phyloP scores from a whole-genome alignment of 768 basidiomycete species.

The Termitomyces sp. region DNA sequence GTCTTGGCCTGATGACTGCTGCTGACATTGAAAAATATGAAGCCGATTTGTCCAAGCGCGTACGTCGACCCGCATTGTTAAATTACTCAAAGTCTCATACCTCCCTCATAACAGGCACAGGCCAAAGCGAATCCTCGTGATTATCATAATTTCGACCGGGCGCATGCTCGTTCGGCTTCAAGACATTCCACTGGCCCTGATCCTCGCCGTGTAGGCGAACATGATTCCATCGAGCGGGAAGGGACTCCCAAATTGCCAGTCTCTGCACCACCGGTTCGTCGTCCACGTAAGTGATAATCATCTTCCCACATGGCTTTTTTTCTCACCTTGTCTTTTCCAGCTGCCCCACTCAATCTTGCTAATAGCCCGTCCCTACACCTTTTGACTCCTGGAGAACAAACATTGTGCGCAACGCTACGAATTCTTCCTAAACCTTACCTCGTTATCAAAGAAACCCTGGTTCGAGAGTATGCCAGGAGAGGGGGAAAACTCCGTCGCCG shows the following conservation, averaged over 20 bases:
- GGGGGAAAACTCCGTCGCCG: slow-evolving; percentile 85
- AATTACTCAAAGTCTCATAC: not conserved
- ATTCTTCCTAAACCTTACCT: slow-evolving; percentile 96
- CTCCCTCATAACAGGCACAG: slow-evolving; percentile 41
- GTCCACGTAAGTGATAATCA: slow-evolving; percentile 34
- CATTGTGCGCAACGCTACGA: slow-evolving; percentile 82
- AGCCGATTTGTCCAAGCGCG: slow-evolving; percentile 66
- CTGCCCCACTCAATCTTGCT: slow-evolving; percentile 80
- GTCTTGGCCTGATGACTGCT: slow-evolving; percentile 76
- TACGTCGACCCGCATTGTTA: slow-evolving; percentile 22
- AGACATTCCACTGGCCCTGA: slow-evolving; percentile 57
- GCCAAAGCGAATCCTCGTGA: slow-evolving; percentile 59
- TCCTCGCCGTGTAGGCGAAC: slow-evolving; percentile 42
- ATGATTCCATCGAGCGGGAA: slow-evolving; percentile 60
- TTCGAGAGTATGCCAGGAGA: slow-evolving; percentile 88
- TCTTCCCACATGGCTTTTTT: not conserved
- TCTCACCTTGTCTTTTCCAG: slow-evolving; percentile 20
- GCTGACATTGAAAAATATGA: slow-evolving; percentile 94
- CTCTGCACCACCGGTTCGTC: slow-evolving; percentile 34
- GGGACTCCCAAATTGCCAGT: slow-evolving; percentile 48
- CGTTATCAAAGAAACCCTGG: slow-evolving; percentile 90
- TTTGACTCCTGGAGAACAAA: slow-evolving; percentile 83
- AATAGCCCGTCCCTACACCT: slow-evolving; percentile 89
- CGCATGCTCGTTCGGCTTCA: slow-evolving; percentile 45
- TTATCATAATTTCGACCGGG: slow-evolving; percentile 47